phyloP scores from a whole-genome alignment of 345 rosid species.

The Murraya paniculata region DNA sequence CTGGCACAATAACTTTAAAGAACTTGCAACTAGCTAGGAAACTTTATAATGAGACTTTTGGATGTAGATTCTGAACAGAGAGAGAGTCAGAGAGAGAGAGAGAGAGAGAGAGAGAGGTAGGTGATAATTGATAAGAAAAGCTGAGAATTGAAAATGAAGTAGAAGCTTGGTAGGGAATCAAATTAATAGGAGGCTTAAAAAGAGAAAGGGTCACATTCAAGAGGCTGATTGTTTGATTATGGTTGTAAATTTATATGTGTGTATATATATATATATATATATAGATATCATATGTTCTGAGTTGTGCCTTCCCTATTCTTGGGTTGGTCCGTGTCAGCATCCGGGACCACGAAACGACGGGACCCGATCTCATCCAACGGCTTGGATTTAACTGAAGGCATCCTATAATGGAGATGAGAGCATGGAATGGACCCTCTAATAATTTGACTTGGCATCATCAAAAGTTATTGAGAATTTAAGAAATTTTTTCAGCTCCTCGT shows the following conservation, averaged over 20 bases:
- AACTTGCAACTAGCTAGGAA: neutral
- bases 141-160: conserved; percentile 25
- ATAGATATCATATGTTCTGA: neutral
- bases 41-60: neutral
- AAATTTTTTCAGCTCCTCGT: conserved; percentile 5
- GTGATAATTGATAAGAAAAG: conserved; percentile 7
- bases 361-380: conserved; percentile 14
- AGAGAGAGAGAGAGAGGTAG: conserved; percentile 13
- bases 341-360: neutral
- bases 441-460: conserved; percentile 23
- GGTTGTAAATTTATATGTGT: conserved; percentile 19
- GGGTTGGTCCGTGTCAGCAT: conserved; percentile 27
- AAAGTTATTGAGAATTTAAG: conserved; percentile 7
- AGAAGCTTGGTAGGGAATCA: conserved; percentile 36
- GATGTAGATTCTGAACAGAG: conserved; percentile 1
- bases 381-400: conserved; percentile 16
- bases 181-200: conserved; percentile 31
- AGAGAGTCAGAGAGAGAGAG: neutral
- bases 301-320: conserved; percentile 10
- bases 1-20: neutral
- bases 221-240: conserved; percentile 29
- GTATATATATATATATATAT: neutral
- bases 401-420: neutral
- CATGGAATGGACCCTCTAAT: conserved; percentile 13
- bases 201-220: conserved; percentile 27